These are phyloP conservation scores for Diaporthe capsici DNA, from an alignment of 2,329 filamentous ascomycete genomes.

Conservation along the genomic window DNA sequence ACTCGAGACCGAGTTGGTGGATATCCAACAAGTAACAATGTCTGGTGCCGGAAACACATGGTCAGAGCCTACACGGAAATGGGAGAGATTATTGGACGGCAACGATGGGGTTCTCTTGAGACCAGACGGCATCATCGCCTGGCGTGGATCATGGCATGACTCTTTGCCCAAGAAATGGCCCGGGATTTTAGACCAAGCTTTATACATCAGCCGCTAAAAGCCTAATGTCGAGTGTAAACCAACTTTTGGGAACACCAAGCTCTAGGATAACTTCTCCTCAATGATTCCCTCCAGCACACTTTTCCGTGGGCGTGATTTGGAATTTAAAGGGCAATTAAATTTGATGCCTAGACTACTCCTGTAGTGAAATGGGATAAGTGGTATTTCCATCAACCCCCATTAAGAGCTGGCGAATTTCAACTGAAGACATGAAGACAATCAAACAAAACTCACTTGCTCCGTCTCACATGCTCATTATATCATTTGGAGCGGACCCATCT, in stretches of 20 bases:
- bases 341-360: no score
- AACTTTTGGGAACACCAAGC: neutral
- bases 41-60: neutral
- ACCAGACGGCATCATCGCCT: slow-evolving; percentile 36
- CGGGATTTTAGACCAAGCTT: slow-evolving; percentile 12
- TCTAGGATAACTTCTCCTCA: no score
- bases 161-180: slow-evolving; percentile 8
- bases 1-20: neutral
- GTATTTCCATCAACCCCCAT: neutral
- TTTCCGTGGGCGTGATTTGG: no score
- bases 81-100: neutral
- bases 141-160: slow-evolving; percentile 24
- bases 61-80: slow-evolving; percentile 21
- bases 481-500: no score
- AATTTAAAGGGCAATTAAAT: no score
- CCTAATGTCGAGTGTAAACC: neutral
- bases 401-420: no score
- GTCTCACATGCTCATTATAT: no score
- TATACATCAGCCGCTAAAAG: neutral
- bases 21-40: neutral
- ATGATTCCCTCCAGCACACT: no score
- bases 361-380: neutral
- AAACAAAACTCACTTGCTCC: neutral
- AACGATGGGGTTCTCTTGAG: slow-evolving; percentile 27
- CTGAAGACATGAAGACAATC: neutral